These are phyloP conservation scores for Cutaneotrichosporon dermatis DNA, from an alignment of 1,284 basidiomycete genomes.

Conservation along the genomic window DNA sequence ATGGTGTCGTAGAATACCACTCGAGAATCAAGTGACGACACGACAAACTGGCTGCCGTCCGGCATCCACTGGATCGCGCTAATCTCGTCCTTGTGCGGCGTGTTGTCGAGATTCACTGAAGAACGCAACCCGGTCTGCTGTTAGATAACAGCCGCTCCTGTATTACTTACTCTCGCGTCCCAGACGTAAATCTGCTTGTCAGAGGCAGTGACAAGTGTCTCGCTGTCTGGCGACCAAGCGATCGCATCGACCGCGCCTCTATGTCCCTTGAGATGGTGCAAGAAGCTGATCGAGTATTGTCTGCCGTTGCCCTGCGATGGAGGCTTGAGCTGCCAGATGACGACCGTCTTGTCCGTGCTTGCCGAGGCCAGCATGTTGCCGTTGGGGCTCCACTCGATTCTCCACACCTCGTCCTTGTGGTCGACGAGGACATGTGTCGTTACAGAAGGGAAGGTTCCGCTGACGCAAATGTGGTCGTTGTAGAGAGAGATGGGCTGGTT, in stretches of 20 bases:
- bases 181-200: conserved; percentile 78
- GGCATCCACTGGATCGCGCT: conserved; percentile 83
- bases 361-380: conserved; percentile 80
- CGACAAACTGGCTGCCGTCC: conserved; percentile 83
- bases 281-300: conserved; percentile 27
- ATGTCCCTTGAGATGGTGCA: conserved; percentile 60
- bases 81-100: conserved; percentile 71
- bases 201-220: conserved; percentile 71
- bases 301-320: conserved; percentile 18
- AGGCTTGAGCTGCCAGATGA: conserved; percentile 77
- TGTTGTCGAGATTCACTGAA: conserved; percentile 14
- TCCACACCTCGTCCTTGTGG: conserved; percentile 93
- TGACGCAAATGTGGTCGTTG: conserved; percentile 75
- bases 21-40: conserved; percentile 80
- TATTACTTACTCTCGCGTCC: conserved; percentile 66
- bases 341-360: conserved; percentile 77
- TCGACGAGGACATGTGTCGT: conserved; percentile 78
- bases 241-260: conserved; percentile 69
- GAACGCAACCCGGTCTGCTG: conserved; percentile 29
- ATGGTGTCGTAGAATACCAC: conserved; percentile 67
- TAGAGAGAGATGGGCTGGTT: conserved; percentile 67
- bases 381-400: conserved; percentile 87
- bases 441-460: conserved; percentile 73
- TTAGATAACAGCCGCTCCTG: not conserved
- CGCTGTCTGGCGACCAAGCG: conserved; percentile 85